Evolutionary conservation across 257 asterid genomes (phyloP).

Genomic region (Solanum ahanhuiri): DNA sequence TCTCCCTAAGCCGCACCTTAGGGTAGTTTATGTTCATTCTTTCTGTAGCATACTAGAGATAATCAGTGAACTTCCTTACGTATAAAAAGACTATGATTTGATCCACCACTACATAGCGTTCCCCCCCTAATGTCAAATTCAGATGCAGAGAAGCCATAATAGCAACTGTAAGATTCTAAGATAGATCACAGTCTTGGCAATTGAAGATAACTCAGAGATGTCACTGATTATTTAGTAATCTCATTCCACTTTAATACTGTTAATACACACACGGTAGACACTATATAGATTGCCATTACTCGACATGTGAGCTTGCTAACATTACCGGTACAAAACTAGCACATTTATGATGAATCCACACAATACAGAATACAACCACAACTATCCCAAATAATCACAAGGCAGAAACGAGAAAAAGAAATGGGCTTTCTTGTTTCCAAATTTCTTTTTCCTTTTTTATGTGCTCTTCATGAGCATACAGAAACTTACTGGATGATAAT

Average conservation of each 20-base stretch:
- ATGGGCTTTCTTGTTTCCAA: neutral
- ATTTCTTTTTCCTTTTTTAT: neutral
- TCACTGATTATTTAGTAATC: neutral
- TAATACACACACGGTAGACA: neutral
- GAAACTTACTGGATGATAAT: neutral
- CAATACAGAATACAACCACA: neutral
- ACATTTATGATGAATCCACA: neutral
- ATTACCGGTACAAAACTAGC: neutral
- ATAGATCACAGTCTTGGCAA: neutral
- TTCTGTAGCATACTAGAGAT: neutral
- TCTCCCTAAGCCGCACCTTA: neutral
- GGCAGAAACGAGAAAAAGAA: neutral
- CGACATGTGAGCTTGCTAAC: neutral
- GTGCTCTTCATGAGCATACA: neutral
- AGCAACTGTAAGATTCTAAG: neutral
- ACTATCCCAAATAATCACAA: neutral
- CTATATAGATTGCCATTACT: neutral
- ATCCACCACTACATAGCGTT: neutral
- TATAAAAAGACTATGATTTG: neutral
- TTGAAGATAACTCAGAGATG: neutral
- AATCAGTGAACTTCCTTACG: neutral
- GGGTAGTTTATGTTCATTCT: neutral
- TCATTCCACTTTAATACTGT: neutral
- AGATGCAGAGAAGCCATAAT: neutral
- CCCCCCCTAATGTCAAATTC: neutral